A percentile compares a stretch with the other conserved stretches of the same genome.
These are phyloP conservation scores for Podila epicladia DNA, from an alignment of 192 early-diverging fungal genomes.

Conservation along the genomic window DNA sequence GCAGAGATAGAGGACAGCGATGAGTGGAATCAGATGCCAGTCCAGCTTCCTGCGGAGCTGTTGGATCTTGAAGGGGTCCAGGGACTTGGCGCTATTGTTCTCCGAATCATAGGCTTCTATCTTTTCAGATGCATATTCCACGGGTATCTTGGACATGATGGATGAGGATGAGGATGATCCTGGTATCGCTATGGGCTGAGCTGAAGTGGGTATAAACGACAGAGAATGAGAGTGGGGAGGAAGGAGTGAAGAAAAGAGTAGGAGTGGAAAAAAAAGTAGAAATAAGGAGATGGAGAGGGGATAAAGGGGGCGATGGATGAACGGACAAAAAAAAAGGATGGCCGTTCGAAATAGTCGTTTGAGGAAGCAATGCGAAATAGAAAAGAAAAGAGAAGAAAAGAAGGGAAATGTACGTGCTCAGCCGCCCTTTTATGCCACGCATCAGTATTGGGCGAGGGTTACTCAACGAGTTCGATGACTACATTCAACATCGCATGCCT, in stretches of 20 bases:
- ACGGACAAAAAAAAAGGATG: neutral
- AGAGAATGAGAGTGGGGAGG: neutral
- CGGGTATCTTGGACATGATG: constrained; percentile 9
- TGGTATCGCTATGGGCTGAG: neutral
- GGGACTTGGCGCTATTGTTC: neutral
- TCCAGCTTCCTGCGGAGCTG: constrained; percentile 70
- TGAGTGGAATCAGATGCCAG: constrained; percentile 69
- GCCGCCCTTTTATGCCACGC: neutral
- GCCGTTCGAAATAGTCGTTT: neutral
- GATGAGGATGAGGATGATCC: constrained; percentile 1
- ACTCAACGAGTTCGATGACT: neutral
- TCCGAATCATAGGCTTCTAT: constrained; percentile 11
- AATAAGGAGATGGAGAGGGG: neutral
- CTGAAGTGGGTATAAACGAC: neutral
- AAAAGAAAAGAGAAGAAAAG: neutral
- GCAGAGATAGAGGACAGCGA: constrained; percentile 74
- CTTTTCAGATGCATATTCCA: constrained; percentile 14
- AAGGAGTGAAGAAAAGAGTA: neutral
- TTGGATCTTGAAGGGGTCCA: constrained; percentile 21
- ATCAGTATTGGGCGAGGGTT: neutral
- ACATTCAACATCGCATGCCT: neutral
- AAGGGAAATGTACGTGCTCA: neutral
- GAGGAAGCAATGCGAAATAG: neutral
- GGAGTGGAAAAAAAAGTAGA: neutral
- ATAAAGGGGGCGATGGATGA: neutral